Conservation (phyloP, 495 filamentous ascomycete genomes). For the Glarea lozoyensis region DNA sequence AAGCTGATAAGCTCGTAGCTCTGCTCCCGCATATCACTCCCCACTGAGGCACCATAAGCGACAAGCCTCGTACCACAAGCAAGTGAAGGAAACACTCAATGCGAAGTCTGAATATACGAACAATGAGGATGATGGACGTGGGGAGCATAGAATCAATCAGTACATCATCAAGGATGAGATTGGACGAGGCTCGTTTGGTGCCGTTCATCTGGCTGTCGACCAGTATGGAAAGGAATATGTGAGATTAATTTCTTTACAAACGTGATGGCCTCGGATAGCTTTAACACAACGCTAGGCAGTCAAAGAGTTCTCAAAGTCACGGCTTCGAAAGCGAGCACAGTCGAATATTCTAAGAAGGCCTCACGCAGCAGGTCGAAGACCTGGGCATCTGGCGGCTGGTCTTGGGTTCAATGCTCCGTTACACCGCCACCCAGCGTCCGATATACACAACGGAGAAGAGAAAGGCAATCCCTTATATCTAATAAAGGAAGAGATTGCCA, state of each 20-base stretch:
- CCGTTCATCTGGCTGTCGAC: conserved; percentile 85
- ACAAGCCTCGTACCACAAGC: conserved; percentile 58
- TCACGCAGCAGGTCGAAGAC: conserved; percentile 41
- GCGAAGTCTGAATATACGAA: conserved; percentile 80
- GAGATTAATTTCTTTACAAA: conserved; percentile 24
- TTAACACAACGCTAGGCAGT: conserved; percentile 55
- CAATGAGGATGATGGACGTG: conserved; percentile 69
- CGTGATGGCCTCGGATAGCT: background rate
- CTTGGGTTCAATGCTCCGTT: conserved; percentile 18
- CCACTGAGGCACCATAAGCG: conserved; percentile 69
- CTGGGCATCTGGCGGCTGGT: conserved; percentile 33
- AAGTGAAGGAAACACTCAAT: conserved; percentile 88
- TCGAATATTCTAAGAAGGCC: conserved; percentile 78
- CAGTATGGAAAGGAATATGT: conserved; percentile 93
- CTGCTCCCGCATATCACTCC: conserved; percentile 45
- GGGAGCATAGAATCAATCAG: conserved; percentile 81
- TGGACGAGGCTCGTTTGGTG: conserved; percentile 87
- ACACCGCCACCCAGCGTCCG: conserved; percentile 23
- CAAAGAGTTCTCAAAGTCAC: conserved; percentile 94
- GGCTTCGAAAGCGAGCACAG: conserved; percentile 85
- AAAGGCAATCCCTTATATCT: conserved; percentile 74
- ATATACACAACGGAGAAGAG: conserved; percentile 41
- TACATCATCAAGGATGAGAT: conserved; percentile 95
- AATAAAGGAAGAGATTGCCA: conserved; percentile 94
- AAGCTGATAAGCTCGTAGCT: no score